Percentiles rank a stretch among this genome's conserved stretches.
Conservation (phyloP, 2,329 filamentous ascomycete species). For the Fulvia fulva region DNA sequence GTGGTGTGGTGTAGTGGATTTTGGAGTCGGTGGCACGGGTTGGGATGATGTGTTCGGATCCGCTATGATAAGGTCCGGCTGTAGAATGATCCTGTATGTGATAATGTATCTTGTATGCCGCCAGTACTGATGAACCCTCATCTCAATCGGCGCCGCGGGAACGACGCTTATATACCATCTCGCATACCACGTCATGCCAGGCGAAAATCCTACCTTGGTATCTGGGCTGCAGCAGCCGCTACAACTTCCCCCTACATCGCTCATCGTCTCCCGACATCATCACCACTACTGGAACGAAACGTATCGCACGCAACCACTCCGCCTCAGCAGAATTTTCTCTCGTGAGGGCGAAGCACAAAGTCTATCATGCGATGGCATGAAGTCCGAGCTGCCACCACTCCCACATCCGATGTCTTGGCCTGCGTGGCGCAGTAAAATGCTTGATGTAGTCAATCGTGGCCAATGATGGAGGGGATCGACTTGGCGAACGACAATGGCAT, state of each 20-base stretch:
- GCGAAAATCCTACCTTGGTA: background rate
- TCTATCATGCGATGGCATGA: background rate
- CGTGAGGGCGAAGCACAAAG: background rate
- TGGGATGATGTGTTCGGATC: too few species aligned
- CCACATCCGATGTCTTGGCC: background rate
- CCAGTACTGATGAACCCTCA: background rate
- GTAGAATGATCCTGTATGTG: too few species aligned
- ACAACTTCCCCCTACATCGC: background rate
- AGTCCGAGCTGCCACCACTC: background rate
- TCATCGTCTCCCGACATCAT: background rate
- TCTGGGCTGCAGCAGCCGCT: background rate
- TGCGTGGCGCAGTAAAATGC: background rate
- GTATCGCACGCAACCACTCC: background rate
- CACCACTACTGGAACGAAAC: background rate
- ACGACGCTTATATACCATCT: background rate
- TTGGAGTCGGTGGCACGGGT: too few species aligned
- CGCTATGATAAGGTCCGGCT: too few species aligned
- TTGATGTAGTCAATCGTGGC: background rate
- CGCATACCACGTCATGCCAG: background rate
- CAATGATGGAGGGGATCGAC: background rate
- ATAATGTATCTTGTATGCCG: too few species aligned
- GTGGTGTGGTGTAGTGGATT: background rate
- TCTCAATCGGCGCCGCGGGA: background rate
- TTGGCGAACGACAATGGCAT: background rate
- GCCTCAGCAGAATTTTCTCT: background rate